These are phyloP conservation scores for Umbelopsis ramanniana DNA, from an alignment of 192 early-diverging fungal species.

Conservation along the genomic window DNA sequence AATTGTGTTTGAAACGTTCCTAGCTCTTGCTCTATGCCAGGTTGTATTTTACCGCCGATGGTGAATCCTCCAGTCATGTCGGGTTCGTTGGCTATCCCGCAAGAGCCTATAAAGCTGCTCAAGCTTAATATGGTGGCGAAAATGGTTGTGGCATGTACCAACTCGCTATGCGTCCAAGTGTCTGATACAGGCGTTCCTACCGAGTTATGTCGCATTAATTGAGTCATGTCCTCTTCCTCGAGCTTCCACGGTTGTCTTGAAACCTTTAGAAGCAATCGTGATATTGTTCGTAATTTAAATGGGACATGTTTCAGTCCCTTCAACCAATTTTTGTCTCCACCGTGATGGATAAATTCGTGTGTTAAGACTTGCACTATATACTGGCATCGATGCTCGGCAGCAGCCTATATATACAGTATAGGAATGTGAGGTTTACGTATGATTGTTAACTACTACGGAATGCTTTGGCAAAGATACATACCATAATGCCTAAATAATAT, in stretches of 20 bases:
- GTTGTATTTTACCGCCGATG: neutral
- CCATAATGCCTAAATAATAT: constrained; percentile 59
- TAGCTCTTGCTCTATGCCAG: constrained; percentile 41
- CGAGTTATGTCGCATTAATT: constrained; percentile 33
- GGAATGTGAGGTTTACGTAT: too few relatives aligned
- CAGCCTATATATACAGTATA: too few relatives aligned
- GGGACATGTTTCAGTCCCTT: constrained; percentile 48
- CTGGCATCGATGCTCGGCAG: constrained; percentile 16
- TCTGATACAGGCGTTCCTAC: constrained; percentile 33
- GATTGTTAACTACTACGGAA: too few relatives aligned
- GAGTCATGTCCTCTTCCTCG: constrained; percentile 38
- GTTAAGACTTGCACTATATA: neutral
- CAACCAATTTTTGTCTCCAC: constrained; percentile 58
- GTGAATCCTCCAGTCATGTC: constrained; percentile 58
- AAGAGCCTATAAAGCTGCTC: constrained; percentile 54
- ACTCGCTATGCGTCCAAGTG: constrained; percentile 55
- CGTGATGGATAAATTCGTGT: constrained; percentile 35
- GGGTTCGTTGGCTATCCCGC: constrained; percentile 57
- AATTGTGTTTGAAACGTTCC: neutral
- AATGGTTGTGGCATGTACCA: constrained; percentile 57
- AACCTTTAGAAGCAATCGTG: constrained; percentile 44
- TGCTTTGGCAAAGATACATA: neutral
- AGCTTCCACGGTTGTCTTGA: constrained; percentile 64
- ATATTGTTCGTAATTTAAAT: constrained; percentile 54
- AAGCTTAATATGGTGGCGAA: constrained; percentile 52